Percentiles rank a stretch among this genome's conserved stretches.
Conservation (phyloP, 495 filamentous ascomycete species). For the Parachaetomium inaequale region DNA sequence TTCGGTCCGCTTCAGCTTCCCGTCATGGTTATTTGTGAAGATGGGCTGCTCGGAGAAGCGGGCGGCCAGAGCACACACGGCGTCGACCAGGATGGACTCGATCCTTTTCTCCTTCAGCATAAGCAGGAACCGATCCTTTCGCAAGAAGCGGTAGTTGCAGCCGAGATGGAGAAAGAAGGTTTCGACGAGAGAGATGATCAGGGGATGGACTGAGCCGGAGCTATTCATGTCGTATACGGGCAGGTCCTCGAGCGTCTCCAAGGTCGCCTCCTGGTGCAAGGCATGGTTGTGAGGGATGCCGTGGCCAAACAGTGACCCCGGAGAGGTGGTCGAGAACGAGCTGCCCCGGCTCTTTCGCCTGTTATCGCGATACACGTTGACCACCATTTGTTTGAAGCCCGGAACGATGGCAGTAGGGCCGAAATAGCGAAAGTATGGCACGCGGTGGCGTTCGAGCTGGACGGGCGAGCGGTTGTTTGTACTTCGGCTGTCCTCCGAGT, state of each 20-base stretch:
- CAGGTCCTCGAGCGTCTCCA: conserved; percentile 60
- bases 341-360: conserved; percentile 42
- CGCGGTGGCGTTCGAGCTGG: conserved; percentile 58
- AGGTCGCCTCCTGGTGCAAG: conserved; percentile 43
- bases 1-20: conserved; percentile 51
- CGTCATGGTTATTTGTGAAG: conserved; percentile 55
- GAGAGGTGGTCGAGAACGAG: conserved; percentile 44
- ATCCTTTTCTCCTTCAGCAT: conserved; percentile 71
- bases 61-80: conserved; percentile 74
- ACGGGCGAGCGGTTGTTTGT: conserved; percentile 41
- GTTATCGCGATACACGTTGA: conserved; percentile 58
- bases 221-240: conserved; percentile 76
- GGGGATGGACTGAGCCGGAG: conserved; percentile 58
- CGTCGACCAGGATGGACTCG: conserved; percentile 84
- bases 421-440: conserved; percentile 85
- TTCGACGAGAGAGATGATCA: conserved; percentile 71
- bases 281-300: conserved; percentile 15
- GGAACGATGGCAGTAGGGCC: conserved; percentile 86
- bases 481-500: conserved; percentile 42
- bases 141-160: conserved; percentile 78
- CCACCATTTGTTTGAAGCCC: conserved; percentile 90
- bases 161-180: conserved; percentile 75
- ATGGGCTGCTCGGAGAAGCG: conserved; percentile 71
- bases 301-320: conserved; percentile 28
- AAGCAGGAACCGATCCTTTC: conserved; percentile 61